Evolutionary conservation across 306 rosid species (phyloP).

Genomic region (Vicia faba): DNA sequence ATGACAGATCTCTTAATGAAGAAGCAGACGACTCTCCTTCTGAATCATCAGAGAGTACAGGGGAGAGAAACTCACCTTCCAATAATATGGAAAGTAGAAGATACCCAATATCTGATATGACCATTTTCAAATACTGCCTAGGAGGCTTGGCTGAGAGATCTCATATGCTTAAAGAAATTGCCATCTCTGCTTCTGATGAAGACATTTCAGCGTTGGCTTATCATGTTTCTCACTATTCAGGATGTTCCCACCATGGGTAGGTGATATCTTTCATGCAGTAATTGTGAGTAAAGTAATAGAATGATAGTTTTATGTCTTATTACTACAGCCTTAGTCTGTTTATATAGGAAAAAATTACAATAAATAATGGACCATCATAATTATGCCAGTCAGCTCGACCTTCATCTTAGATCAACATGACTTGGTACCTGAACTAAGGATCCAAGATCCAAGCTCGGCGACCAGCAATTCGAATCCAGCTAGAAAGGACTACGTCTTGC

Average conservation of each 20-base stretch:
- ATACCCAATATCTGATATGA: conserved; percentile 69
- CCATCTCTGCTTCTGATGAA: conserved; percentile 53
- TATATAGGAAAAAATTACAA: no score
- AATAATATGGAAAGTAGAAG: conserved; percentile 49
- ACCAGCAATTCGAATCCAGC: no score
- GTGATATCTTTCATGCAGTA: conserved; percentile 34
- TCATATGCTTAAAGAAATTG: conserved; percentile 88
- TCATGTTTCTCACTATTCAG: conserved; percentile 76
- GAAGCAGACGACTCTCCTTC: conserved; percentile 61
- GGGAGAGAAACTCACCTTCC: conserved; percentile 54
- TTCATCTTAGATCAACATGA: no score
- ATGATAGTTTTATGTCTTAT: no score
- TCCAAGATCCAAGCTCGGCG: no score
- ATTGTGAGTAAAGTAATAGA: background rate
- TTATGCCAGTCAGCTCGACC: no score
- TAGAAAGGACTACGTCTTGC: no score
- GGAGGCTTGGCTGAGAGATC: conserved; percentile 77
- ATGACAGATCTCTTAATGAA: conserved; percentile 50
- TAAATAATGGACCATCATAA: no score
- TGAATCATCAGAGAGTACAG: conserved; percentile 71
- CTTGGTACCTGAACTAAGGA: no score
- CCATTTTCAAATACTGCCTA: conserved; percentile 82
- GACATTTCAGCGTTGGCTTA: conserved; percentile 69
- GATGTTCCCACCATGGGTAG: conserved; percentile 93
- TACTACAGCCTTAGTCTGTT: no score